Percentiles rank a stretch among this genome's conserved stretches.
Conservation (phyloP, 441 rosid species). For the Pelargonium exstipulatum region DNA sequence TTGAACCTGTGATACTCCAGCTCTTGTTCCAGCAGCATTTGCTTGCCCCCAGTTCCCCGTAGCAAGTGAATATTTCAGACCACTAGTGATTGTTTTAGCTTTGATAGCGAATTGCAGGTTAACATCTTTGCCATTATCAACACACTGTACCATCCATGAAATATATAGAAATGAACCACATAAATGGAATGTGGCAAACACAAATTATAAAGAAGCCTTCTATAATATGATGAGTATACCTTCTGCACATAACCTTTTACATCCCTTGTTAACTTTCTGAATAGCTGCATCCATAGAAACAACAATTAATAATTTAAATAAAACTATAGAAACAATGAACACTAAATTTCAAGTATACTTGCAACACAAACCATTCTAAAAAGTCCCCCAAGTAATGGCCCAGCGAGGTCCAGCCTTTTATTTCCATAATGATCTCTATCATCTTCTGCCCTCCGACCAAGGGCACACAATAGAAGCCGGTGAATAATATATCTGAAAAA, state of each 20-base stretch:
- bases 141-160: slow-evolving; percentile 47
- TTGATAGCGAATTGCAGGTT: slow-evolving; percentile 92
- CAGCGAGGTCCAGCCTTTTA: slow-evolving; percentile 99
- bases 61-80: slow-evolving; percentile 93
- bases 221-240: slow-evolving; percentile 38
- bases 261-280: slow-evolving; percentile 88
- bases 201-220: slow-evolving; percentile 14
- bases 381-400: slow-evolving; percentile 94
- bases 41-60: slow-evolving; percentile 99
- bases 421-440: slow-evolving; percentile 98
- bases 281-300: slow-evolving; percentile 53
- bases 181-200: slow-evolving; percentile 14
- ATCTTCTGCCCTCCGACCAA: slow-evolving; percentile 93
- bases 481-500: slow-evolving; percentile 76
- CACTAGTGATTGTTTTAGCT: slow-evolving; percentile 94
- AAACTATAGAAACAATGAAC: slow-evolving; percentile 2
- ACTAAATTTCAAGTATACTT: neutral
- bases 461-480: slow-evolving; percentile 88
- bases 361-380: slow-evolving; percentile 72
- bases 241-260: slow-evolving; percentile 88
- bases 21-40: slow-evolving; percentile 98
- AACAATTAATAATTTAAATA: slow-evolving; percentile 22
- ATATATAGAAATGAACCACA: slow-evolving; percentile 13
- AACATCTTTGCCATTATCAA: slow-evolving; percentile 94
- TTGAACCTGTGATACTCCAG: slow-evolving; percentile 97